Conservation (phyloP, 768 basidiomycete species). For the Collybiopsis confluens region DNA sequence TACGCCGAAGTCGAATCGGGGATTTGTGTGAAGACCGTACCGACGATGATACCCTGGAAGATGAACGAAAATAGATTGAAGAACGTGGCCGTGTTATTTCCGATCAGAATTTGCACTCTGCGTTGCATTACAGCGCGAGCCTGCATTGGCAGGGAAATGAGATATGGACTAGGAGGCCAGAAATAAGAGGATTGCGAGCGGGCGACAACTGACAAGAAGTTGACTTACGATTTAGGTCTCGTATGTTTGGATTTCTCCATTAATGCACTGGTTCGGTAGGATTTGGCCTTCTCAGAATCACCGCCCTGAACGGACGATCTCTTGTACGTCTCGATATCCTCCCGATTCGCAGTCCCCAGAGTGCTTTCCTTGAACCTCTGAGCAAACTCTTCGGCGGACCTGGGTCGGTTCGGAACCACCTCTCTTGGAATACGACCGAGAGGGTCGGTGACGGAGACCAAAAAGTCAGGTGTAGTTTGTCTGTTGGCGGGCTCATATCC, state of each 20-base stretch:
- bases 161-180: conserved; percentile 32
- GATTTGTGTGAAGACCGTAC: conserved; percentile 60
- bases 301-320: conserved; percentile 34
- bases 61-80: conserved; percentile 47
- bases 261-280: conserved; percentile 43
- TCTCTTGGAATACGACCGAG: conserved; percentile 47
- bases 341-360: conserved; percentile 35
- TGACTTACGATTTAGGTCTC: conserved; percentile 20
- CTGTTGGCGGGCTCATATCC: conserved; percentile 58
- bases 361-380: conserved; percentile 38
- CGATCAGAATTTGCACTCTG: conserved; percentile 39
- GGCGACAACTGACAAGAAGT: background rate
- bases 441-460: conserved; percentile 60
- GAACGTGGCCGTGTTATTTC: conserved; percentile 33
- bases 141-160: conserved; percentile 42
- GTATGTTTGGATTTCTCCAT: conserved; percentile 48
- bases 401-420: conserved; percentile 41
- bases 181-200: background rate
- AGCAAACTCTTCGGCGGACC: conserved; percentile 56
- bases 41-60: conserved; percentile 48
- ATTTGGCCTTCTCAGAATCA: conserved; percentile 33
- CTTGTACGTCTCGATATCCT: conserved; percentile 43
- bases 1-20: conserved; percentile 52
- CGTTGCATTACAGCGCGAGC: conserved; percentile 40
- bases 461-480: conserved; percentile 64